Evolutionary conservation across 805 yeast genomes (phyloP), one percentile per base, ranked within the genome.

Genomic region (Cyberlindnera japonica): DNA sequence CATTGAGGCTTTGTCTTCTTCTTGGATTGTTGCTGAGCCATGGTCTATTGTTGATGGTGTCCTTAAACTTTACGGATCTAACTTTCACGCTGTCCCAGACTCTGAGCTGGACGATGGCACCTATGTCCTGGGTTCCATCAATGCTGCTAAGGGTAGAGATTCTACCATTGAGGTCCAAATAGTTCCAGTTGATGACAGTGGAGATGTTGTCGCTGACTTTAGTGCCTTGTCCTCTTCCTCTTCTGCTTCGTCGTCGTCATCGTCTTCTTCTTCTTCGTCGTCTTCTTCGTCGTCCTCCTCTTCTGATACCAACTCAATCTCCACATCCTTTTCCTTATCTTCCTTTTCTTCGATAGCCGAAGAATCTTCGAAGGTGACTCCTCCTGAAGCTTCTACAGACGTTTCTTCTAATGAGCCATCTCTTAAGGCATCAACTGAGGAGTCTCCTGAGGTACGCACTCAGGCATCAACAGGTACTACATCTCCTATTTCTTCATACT

Each of bases 41-140:
- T 50, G 38, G 33, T 22, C 47, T 10, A 41, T 50, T 36, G 33
- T 16, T 4, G 49, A 40, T 27, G 53, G 54, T 12, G 26, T 18
- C 5, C 31, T 50, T 23, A 43, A 48, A 32, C 30, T 48, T 17
- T 43, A 43, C 37, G 49, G 44, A 8, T 41, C 43, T 8, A 44
- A 46, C 24, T 50, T 48, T 44, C 54, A 47, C 25, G 54, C 49
- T 26, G 45, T 50, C 18, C 49, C 51, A 6, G n/a, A 13, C n/a
- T 23, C 30, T 14, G 35, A 34, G 27, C 48, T 41, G n/a, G 22
- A 24, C 2, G 42, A 39, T 14, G 46, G 42, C 13, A 28, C 30
- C 12, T 50, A 41, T 24, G 48, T 46, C 16, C 17, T 50, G 18
- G 54, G 54, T 33, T 39, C 49, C 15, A 40, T 39, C 31, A 48